phyloP scores from a whole-genome alignment of 495 filamentous ascomycete species.

The Entonaema liquescens region DNA sequence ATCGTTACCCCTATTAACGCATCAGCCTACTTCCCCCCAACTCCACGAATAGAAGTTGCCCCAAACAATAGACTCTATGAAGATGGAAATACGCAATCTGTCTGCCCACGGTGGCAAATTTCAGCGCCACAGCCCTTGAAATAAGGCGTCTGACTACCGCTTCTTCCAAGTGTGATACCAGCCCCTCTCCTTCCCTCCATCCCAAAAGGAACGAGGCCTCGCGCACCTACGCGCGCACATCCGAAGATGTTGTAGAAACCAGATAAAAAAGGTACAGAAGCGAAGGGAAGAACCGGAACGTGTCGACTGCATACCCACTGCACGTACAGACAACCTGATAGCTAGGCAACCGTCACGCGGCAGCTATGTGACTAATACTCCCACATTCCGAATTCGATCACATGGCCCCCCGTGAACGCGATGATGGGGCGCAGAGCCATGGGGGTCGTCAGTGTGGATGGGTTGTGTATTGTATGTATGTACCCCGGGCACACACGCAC shows the following conservation, averaged over 20 bases:
- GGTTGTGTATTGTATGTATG: constrained; percentile 10
- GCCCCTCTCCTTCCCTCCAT: background rate
- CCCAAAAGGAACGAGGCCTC: background rate
- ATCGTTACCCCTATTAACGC: background rate
- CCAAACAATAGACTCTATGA: background rate
- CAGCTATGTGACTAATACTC: constrained; percentile 32
- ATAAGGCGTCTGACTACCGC: constrained; percentile 12
- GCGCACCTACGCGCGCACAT: background rate
- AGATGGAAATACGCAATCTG: constrained; percentile 10
- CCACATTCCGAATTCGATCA: constrained; percentile 31
- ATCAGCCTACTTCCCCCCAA: background rate
- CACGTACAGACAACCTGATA: constrained; percentile 6
- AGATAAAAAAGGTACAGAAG: background rate
- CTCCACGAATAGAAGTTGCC: background rate
- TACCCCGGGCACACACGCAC: constrained; percentile 26
- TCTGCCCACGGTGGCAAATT: constrained; percentile 37
- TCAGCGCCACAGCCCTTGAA: constrained; percentile 18
- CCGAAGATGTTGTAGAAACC: too few relatives aligned
- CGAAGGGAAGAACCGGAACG: background rate
- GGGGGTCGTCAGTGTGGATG: constrained; percentile 19
- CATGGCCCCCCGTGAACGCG: constrained; percentile 38
- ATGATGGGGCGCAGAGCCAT: constrained; percentile 30
- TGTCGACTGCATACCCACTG: background rate
- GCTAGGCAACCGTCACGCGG: constrained; percentile 33
- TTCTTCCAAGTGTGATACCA: constrained; percentile 18